These are phyloP conservation scores for Rhipidocladum racemiflorum DNA, from an alignment of 176 grass and related monocot genomes.

Conservation along the genomic window DNA sequence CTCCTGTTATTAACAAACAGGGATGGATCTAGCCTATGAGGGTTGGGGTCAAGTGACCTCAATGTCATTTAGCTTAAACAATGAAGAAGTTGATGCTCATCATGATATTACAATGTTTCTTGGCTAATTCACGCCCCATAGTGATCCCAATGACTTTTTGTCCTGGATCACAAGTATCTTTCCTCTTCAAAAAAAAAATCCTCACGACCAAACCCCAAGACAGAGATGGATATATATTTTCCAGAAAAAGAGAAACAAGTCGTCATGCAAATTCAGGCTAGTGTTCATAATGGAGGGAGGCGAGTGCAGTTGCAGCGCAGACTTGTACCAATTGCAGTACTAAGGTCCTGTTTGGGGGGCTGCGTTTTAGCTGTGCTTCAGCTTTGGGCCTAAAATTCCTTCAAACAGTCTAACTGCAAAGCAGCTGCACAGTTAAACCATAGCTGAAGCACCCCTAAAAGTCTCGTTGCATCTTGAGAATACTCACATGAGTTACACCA, in stretches of 20 bases:
- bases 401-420: too few relatives aligned
- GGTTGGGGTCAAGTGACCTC: background rate
- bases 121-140: background rate
- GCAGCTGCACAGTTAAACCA: too few relatives aligned
- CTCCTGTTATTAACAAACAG: background rate
- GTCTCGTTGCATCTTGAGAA: too few relatives aligned
- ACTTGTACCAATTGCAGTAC: background rate
- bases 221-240: background rate
- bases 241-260: background rate
- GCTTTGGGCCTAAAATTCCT: too few relatives aligned
- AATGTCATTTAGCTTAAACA: background rate
- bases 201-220: background rate
- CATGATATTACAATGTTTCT: background rate
- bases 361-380: too few relatives aligned
- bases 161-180: too few relatives aligned
- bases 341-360: too few relatives aligned
- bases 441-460: too few relatives aligned
- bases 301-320: background rate
- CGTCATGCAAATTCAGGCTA: background rate
- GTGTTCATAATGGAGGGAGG: background rate
- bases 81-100: background rate
- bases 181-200: too few relatives aligned
- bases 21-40: background rate
- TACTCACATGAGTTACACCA: too few relatives aligned
- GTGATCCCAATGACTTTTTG: background rate